phyloP scores from a whole-genome alignment of 106 monocot species.

The Vanilla planifolia region DNA sequence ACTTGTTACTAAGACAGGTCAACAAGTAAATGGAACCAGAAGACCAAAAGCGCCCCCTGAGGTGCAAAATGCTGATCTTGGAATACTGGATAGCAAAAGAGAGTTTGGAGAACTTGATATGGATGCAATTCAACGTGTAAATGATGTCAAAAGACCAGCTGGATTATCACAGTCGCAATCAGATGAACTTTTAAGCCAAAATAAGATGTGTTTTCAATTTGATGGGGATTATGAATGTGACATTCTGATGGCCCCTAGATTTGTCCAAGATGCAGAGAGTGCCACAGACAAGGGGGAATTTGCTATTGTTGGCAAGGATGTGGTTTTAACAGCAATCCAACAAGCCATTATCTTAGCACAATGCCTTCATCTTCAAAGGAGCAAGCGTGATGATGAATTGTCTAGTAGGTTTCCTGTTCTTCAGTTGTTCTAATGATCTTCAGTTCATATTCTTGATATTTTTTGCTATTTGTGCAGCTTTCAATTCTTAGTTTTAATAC shows the following conservation, averaged over 20 bases:
- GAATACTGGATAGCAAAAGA: background rate
- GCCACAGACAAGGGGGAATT: conserved; percentile 16
- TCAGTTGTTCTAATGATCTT: background rate
- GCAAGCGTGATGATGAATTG: conserved; percentile 85
- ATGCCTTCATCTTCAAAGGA: conserved; percentile 64
- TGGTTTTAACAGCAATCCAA: conserved; percentile 45
- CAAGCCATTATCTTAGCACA: conserved; percentile 82
- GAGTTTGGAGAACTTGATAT: conserved; percentile 41
- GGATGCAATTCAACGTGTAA: conserved; percentile 25
- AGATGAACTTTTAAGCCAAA: conserved; percentile 8
- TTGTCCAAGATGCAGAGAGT: conserved; percentile 37
- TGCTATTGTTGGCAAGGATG: conserved; percentile 5
- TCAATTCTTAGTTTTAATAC: no score
- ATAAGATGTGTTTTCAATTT: conserved; percentile 14
- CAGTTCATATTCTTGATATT: background rate
- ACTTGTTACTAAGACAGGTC: conserved; percentile 53
- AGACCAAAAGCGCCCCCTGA: conserved; percentile 10
- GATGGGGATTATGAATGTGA: conserved; percentile 42
- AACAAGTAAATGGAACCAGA: conserved; percentile 16
- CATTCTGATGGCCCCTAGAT: conserved; percentile 61
- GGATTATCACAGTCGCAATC: conserved; percentile 12
- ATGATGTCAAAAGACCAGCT: conserved; percentile 7
- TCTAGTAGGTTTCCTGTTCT: conserved; percentile 45
- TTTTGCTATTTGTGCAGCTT: no score
- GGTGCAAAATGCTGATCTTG: background rate